These are phyloP conservation scores for Phytophthora melonis DNA, from an alignment of 352 stramenopile species.

Conservation along the genomic window DNA sequence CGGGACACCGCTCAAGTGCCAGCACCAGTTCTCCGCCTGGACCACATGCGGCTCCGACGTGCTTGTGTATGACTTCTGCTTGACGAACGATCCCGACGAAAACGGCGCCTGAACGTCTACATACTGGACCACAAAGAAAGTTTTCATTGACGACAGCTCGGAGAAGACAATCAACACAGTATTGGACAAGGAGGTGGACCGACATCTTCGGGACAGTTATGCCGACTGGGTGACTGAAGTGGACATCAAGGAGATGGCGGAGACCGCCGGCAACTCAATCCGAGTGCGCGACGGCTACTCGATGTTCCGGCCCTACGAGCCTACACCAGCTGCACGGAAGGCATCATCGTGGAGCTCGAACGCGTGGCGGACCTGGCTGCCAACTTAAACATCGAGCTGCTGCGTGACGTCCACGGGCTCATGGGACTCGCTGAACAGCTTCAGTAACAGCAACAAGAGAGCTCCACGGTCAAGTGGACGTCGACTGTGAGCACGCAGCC, in stretches of 20 bases:
- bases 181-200: constrained; percentile 89
- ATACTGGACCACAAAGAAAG: too few species aligned
- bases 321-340: constrained; percentile 93
- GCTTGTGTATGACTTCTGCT: too few species aligned
- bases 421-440: constrained; percentile 94
- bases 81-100: too few species aligned
- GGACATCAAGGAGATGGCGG: constrained; percentile 84
- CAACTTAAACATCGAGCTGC: constrained; percentile 88
- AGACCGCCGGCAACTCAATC: constrained; percentile 17
- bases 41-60: too few species aligned
- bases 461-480: constrained; percentile 45
- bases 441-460: constrained; percentile 93
- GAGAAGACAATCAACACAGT: constrained; percentile 88
- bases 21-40: too few species aligned
- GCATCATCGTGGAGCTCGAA: constrained; percentile 91
- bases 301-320: constrained; percentile 95
- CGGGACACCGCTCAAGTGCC: too few species aligned
- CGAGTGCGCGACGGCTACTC: constrained; percentile 87
- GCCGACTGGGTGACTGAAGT: constrained; percentile 94
- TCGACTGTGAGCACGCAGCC: constrained; percentile 21
- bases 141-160: constrained; percentile 15
- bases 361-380: constrained; percentile 81
- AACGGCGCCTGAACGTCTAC: too few species aligned
- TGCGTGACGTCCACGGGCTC: constrained; percentile 94
- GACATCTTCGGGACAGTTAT: constrained; percentile 93